Percentiles rank a stretch among this genome's conserved stretches.
These are phyloP conservation scores for Talaromyces sp. DNA, from an alignment of 2,329 filamentous ascomycete species.

Conservation along the genomic window DNA sequence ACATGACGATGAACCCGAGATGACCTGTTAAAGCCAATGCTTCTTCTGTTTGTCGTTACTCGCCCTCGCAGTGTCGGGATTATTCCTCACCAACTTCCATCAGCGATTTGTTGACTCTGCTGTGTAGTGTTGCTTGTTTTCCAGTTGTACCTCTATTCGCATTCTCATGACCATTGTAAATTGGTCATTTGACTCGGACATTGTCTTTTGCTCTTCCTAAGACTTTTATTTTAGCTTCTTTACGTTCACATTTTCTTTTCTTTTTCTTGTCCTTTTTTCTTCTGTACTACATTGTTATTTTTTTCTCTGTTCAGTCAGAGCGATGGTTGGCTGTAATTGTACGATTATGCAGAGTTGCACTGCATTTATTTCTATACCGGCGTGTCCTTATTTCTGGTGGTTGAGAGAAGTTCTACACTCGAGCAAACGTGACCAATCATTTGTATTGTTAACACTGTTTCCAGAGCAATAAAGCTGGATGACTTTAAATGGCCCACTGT, in stretches of 20 bases:
- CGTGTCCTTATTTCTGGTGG: neutral
- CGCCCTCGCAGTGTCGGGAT: neutral
- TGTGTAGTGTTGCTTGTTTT: neutral
- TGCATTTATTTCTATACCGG: slow-evolving; percentile 1
- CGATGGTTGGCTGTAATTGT: slow-evolving; percentile 13
- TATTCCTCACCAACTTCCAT: neutral
- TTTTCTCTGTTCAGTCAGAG: slow-evolving; percentile 10
- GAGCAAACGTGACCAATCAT: neutral
- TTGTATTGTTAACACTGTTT: neutral
- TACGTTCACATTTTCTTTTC: neutral
- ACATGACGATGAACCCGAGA: neutral
- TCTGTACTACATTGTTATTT: slow-evolving; percentile 11
- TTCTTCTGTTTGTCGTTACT: neutral
- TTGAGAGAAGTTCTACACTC: neutral
- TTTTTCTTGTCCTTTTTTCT: slow-evolving; percentile 8
- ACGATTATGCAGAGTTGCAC: slow-evolving; percentile 10
- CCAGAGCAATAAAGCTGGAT: neutral
- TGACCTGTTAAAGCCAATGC: neutral
- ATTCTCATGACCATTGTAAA: neutral
- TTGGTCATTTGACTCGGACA: slow-evolving; percentile 1
- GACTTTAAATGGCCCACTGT: neutral
- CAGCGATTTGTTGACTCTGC: neutral
- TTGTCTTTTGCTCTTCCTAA: slow-evolving; percentile 8
- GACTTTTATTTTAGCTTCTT: slow-evolving; percentile 9
- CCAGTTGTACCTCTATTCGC: neutral